phyloP scores from a whole-genome alignment of 2,329 filamentous ascomycete genomes.

The Verticillium dahliae region DNA sequence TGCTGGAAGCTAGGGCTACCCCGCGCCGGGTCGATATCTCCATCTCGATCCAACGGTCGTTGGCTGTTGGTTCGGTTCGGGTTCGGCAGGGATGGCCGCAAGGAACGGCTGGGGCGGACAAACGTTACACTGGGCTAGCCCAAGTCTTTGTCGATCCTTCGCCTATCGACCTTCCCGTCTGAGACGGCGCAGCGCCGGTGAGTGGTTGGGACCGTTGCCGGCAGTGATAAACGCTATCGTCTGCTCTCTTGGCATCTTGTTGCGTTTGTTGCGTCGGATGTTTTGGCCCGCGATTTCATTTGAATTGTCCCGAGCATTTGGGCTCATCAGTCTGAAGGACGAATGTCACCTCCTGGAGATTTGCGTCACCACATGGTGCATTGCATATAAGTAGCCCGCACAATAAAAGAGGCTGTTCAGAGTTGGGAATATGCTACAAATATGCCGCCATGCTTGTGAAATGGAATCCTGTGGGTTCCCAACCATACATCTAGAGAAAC shows the following conservation, averaged over 20 bases:
- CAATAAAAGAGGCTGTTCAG: too few species aligned
- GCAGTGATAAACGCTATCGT: too few species aligned
- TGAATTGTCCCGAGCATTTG: too few species aligned
- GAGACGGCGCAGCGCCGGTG: not conserved
- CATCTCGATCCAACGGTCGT: not conserved
- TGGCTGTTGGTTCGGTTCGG: not conserved
- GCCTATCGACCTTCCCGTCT: slow-evolving; percentile 11
- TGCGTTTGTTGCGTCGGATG: not conserved
- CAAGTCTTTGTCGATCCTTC: slow-evolving; percentile 5
- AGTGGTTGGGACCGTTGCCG: not conserved
- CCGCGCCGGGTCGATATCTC: not conserved
- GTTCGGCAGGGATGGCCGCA: not conserved
- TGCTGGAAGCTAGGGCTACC: not conserved
- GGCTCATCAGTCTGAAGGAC: not conserved
- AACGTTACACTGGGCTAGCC: slow-evolving; percentile 4
- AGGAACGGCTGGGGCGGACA: not conserved
- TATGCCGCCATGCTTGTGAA: too few species aligned
- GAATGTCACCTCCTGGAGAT: not conserved
- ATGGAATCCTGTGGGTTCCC: too few species aligned
- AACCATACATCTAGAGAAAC: too few species aligned
- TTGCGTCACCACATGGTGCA: too few species aligned
- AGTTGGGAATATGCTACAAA: too few species aligned
- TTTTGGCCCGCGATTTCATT: not conserved
- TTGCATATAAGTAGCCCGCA: too few species aligned
- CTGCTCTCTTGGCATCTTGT: too few species aligned